Base-by-base conservation (phyloP, 352 stramenopile species). In the Phytophthora macrochlamydospora region DNA sequence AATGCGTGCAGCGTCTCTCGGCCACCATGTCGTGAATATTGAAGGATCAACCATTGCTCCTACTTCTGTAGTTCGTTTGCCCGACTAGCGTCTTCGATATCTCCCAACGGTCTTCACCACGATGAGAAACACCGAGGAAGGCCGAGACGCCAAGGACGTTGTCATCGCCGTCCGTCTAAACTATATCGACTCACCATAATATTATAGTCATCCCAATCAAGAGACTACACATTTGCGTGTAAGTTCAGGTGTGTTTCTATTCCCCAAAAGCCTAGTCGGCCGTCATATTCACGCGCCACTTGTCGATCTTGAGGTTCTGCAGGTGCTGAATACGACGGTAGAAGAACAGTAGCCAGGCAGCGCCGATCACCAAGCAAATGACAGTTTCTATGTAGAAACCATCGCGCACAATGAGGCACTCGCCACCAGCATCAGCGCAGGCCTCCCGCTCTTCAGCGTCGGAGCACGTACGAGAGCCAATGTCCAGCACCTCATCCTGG, bases 251-350 rank as follows among this genome's bases (percentile, higher is more conserved):
- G 28, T 49, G 51, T 65, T 31, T 75, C 66, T 75, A 73, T 76
- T 77, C 30, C 40, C 49, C 61, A 52, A 59, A 59, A 42, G 44
- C 52, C 45, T 78, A 87, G 35, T 85, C 73, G 30, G 71, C 63
- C 12, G 67, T 71, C 32, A 31, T 56, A 56, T 70, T 69, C 30
- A 95, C 78, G 52, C 87, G 87, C 87, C 87, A 95, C 64, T 90
- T 89, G 60, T 91, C 78, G 32, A 94, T 87, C 67, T 88, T 91
- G 50, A 95, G 79, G 48, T 93, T 89, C 67, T 95, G 87, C 32
- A 95, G 69, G 37, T 85, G 71, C 37, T 82, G 71, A 38, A 94
- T 82, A 48, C 79, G 83, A 37, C 73, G 79, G 69, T 87, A 89
- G 59, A 88, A 92, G 65, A 90, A 78, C 29, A 75, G 56, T 14